Percentiles rank a stretch among this genome's conserved stretches.
These are phyloP conservation scores for Ormosia emarginata DNA, from an alignment of 306 rosid genomes.

Conservation along the genomic window DNA sequence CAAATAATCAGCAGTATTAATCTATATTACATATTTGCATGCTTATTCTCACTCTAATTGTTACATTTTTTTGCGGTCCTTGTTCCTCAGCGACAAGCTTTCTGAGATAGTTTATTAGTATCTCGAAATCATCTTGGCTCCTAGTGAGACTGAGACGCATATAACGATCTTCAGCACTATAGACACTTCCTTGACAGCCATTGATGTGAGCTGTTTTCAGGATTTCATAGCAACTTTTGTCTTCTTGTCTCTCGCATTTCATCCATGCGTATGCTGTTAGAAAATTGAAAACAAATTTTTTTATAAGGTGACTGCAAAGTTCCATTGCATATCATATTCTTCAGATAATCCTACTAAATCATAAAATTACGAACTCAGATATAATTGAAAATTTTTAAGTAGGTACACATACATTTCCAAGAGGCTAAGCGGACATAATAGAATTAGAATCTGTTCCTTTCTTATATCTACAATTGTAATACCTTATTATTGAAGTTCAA, in stretches of 20 bases:
- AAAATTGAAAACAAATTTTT: not conserved
- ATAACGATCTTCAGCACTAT: constrained; percentile 24
- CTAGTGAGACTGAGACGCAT: constrained; percentile 42
- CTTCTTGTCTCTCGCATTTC: constrained; percentile 46
- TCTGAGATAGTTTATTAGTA: constrained; percentile 26
- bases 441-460: too few relatives aligned
- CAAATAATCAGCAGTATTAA: too few relatives aligned
- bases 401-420: too few relatives aligned
- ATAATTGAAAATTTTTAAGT: too few relatives aligned
- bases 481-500: too few relatives aligned
- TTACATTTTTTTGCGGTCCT: not conserved
- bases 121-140: constrained; percentile 46
- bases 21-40: too few relatives aligned
- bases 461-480: too few relatives aligned
- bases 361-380: too few relatives aligned
- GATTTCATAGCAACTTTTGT: constrained; percentile 33
- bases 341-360: too few relatives aligned
- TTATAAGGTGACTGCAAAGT: not conserved
- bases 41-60: too few relatives aligned
- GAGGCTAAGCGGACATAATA: too few relatives aligned
- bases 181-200: constrained; percentile 27
- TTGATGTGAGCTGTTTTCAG: constrained; percentile 26
- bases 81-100: constrained; percentile 23
- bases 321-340: too few relatives aligned
- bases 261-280: constrained; percentile 52